Conservation (phyloP, 257 asterid species). For the Solanum etuberosum region DNA sequence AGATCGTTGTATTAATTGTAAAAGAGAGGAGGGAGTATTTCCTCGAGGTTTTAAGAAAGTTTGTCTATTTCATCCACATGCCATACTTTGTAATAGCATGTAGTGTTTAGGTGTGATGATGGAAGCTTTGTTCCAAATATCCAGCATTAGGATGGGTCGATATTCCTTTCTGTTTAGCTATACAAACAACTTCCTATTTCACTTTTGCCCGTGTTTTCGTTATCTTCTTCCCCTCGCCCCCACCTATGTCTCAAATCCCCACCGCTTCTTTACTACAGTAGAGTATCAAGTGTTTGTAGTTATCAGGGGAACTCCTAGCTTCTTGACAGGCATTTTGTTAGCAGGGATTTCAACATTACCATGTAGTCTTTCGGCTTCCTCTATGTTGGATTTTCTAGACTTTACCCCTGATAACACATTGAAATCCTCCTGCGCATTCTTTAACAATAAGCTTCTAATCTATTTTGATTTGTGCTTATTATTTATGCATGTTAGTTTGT, state of each 20-base stretch:
- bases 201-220: not conserved
- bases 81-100: not conserved
- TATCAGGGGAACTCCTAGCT: not conserved
- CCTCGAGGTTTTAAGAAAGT: not conserved
- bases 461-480: not conserved
- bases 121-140: not conserved
- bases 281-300: not conserved
- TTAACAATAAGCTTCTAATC: not conserved
- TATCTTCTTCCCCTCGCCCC: not conserved
- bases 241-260: not conserved
- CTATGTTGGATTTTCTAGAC: not conserved
- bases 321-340: not conserved
- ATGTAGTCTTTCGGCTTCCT: not conserved
- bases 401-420: not conserved
- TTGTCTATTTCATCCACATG: not conserved
- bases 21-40: not conserved
- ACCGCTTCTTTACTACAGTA: not conserved
- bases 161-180: not conserved
- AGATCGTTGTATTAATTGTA: not conserved
- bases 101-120: not conserved
- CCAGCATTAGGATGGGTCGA: not conserved
- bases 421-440: not conserved
- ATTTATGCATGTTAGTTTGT: not conserved
- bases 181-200: not conserved
- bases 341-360: not conserved